Evolutionary conservation across 495 filamentous ascomycete genomes (phyloP), one percentile per base, ranked within the genome.

Genomic region (Trichoderma gamsii): DNA sequence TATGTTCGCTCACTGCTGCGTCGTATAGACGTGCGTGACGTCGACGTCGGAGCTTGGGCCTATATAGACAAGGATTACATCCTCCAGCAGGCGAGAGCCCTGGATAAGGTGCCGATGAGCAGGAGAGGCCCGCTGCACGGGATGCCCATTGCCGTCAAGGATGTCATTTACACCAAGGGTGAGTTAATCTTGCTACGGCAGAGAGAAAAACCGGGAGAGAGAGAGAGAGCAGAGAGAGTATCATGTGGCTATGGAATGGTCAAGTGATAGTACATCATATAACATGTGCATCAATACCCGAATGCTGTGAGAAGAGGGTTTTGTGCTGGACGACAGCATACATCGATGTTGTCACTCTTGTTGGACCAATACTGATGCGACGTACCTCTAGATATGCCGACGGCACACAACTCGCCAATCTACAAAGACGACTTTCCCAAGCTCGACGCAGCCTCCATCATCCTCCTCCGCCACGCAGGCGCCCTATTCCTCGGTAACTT

Each of bases 131-230:
- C 80, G 4, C 69, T 88, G 0, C 84, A 86, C 69, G 85, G 85
- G 0, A 67, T 88, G 0, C 76, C 84, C 0, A 71, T 88, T 56
- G 85, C 78, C 3, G 74, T 88, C 4, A 87, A 87, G 70, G 86
- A 88, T 78, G 77, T 87, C 5, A 85, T 87, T 29, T 75, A 82
- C 44, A 88, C 86, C 0, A 86, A 82, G 78, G 82, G 79, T 82
- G 59, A 49, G 46, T 15, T 12, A 7, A 3, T 21, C 16, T 21
- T 32, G 1, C 7, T 41, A 5, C 46, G 25, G 15, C 15, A 38
- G 35, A 38, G 35, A 38, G 35, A 38, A 5, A 38, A 7, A 38
- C 3, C 0, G 2, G 8, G 35, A 38, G 5, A 38, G 35, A 35
- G 35, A 38, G 35, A 38, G 35, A 38, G 35, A 38, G 29, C 29